phyloP scores from a whole-genome alignment of 2,329 filamentous ascomycete species.

The Fusarium subglutinans region DNA sequence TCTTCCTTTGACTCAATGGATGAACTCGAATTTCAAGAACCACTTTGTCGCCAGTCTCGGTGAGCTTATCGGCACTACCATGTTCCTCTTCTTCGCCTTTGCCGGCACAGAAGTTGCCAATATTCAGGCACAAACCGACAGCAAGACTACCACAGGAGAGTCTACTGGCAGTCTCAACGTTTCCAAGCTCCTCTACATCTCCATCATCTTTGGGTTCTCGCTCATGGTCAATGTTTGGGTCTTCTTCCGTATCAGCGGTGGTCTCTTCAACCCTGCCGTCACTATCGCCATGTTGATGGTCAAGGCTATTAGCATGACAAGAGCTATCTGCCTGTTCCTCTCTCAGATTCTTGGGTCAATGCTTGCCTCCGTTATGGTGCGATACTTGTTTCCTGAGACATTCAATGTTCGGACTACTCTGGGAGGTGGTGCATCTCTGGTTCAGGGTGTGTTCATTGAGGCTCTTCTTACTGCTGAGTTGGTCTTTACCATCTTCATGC shows the following conservation, averaged over 20 bases:
- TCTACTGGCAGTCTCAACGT: conserved; percentile 56
- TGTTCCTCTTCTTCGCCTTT: conserved; percentile 57
- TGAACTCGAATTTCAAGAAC: conserved; percentile 58
- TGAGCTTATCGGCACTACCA: conserved; percentile 54
- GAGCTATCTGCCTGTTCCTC: conserved; percentile 57
- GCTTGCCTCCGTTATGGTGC: conserved; percentile 53
- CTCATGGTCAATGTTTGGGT: conserved; percentile 59
- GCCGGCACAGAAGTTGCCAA: conserved; percentile 53
- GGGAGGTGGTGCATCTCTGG: conserved; percentile 50
- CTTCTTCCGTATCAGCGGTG: conserved; percentile 57
- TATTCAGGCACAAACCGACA: conserved; percentile 46
- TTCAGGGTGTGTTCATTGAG: conserved; percentile 61
- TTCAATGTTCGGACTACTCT: conserved; percentile 55
- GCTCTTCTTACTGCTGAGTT: conserved; percentile 59
- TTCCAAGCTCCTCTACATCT: conserved; percentile 54
- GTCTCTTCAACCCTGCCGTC: conserved; percentile 51
- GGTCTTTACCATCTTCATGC: conserved; percentile 61
- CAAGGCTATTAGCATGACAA: conserved; percentile 56
- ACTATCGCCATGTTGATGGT: conserved; percentile 63
- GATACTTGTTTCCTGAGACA: conserved; percentile 54
- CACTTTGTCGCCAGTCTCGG: conserved; percentile 51
- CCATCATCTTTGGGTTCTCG: conserved; percentile 54
- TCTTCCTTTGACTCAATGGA: conserved; percentile 57
- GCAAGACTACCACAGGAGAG: conserved; percentile 54
- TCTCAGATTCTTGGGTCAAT: conserved; percentile 62